These are phyloP conservation scores for Colletotrichum magnum DNA, from an alignment of 2,329 filamentous ascomycete species.

Conservation along the genomic window DNA sequence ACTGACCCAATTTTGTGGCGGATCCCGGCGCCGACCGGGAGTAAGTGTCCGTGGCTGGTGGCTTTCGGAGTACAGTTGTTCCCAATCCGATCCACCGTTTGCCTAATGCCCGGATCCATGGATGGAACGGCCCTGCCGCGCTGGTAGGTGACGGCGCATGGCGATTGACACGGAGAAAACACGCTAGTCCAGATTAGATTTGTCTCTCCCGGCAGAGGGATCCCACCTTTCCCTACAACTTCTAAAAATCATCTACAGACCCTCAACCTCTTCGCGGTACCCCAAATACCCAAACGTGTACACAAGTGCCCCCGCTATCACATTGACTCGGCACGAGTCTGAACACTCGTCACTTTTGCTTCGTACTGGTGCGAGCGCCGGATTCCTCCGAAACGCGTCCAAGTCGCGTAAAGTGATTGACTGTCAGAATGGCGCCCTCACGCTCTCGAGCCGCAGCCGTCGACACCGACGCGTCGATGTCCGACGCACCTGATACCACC, in stretches of 20 bases:
- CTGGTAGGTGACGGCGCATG: conserved; percentile 1
- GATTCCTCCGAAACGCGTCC: conserved; percentile 60
- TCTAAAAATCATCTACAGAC: conserved; percentile 39
- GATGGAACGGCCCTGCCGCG: not conserved
- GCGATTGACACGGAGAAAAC: conserved; percentile 34
- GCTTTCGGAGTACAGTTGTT: conserved; percentile 15
- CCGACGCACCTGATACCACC: conserved; percentile 67
- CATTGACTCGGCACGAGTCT: conserved; percentile 5
- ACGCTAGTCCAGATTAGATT: conserved; percentile 39
- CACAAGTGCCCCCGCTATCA: conserved; percentile 15
- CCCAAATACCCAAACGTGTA: conserved; percentile 15
- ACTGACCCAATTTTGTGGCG: conserved; percentile 22
- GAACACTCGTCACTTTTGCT: conserved; percentile 23
- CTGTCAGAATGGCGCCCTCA: conserved; percentile 66
- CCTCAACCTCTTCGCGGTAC: conserved; percentile 20
- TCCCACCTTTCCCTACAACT: conserved; percentile 41
- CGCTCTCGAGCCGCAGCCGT: conserved; percentile 66
- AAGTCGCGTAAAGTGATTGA: conserved; percentile 69
- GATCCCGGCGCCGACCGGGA: not conserved
- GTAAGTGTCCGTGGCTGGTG: not conserved
- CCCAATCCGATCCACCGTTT: conserved; percentile 2
- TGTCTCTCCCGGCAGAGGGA: conserved; percentile 36
- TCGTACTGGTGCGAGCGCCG: conserved; percentile 15
- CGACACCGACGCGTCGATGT: conserved; percentile 75
- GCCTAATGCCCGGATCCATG: too few species aligned